Percentiles rank a stretch among this genome's conserved stretches.
These are phyloP conservation scores for Carex myosuroides DNA, from an alignment of 176 grass and related monocot genomes.

Conservation along the genomic window DNA sequence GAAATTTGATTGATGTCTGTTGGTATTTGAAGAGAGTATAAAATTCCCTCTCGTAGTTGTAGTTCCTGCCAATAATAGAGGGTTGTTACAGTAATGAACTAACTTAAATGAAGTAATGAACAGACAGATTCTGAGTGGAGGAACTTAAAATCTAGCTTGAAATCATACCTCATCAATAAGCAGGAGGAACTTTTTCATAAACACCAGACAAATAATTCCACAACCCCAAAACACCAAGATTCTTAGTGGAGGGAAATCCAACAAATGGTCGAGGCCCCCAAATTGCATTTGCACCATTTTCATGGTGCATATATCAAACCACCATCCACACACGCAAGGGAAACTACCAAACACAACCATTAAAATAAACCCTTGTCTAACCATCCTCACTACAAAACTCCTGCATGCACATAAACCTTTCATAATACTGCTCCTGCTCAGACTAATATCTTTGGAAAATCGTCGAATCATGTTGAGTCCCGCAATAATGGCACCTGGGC, in stretches of 20 bases:
- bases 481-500: not conserved
- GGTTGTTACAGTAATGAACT: not conserved
- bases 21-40: not conserved
- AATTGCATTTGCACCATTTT: not conserved
- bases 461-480: not conserved
- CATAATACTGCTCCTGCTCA: not conserved
- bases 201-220: not conserved
- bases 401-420: not conserved
- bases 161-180: conserved; percentile 3
- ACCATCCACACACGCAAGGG: conserved; percentile 12
- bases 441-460: not conserved
- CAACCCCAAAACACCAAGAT: not conserved
- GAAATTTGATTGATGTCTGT: not conserved
- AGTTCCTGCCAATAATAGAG: not conserved
- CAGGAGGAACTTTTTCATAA: not conserved
- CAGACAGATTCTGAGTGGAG: no score
- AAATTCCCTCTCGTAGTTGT: not conserved
- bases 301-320: conserved; percentile 9
- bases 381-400: not conserved
- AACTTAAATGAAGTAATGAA: no score
- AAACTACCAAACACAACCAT: not conserved
- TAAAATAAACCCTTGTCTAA: not conserved
- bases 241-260: not conserved
- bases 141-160: no score
- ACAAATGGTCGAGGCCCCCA: not conserved